These are phyloP conservation scores for Solanum bulbocastanum DNA, from an alignment of 257 asterid genomes.

Conservation along the genomic window DNA sequence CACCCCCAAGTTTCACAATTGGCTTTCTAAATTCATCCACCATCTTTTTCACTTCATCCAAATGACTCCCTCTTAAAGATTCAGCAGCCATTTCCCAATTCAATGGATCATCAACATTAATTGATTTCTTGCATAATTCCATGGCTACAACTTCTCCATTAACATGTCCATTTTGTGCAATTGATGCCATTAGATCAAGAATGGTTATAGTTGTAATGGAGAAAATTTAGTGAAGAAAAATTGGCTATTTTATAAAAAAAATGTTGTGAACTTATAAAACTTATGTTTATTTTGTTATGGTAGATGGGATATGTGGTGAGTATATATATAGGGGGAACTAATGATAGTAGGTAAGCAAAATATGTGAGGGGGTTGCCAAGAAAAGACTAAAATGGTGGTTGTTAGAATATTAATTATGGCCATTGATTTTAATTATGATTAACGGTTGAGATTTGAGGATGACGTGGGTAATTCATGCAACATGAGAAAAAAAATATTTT, in stretches of 20 bases:
- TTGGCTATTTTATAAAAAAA: neutral
- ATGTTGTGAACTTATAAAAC: neutral
- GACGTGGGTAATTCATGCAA: conserved; percentile 19
- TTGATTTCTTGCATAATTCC: conserved; percentile 26
- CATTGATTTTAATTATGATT: neutral
- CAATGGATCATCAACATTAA: conserved; percentile 32
- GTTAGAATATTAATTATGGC: neutral
- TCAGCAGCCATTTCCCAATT: conserved; percentile 90
- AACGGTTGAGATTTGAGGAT: conserved; percentile 19
- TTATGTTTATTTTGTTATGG: neutral
- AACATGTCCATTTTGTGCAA: conserved; percentile 15
- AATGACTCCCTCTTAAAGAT: conserved; percentile 66
- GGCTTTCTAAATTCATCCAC: conserved; percentile 77
- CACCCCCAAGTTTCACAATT: conserved; percentile 73
- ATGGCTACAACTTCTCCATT: conserved; percentile 3
- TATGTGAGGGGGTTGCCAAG: neutral
- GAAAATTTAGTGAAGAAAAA: neutral
- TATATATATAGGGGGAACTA: conserved; percentile 27
- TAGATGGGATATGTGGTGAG: conserved; percentile 8
- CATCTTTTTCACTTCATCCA: conserved; percentile 79
- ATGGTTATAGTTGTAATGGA: neutral
- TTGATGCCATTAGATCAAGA: neutral
- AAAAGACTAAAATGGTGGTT: conserved; percentile 13
- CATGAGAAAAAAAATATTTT: neutral
- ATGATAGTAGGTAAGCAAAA: conserved; percentile 46